Percentiles rank a stretch among this genome's conserved stretches.
These are phyloP conservation scores for Neofusicoccum laricinum DNA, from an alignment of 2,329 filamentous ascomycete genomes.

Conservation along the genomic window DNA sequence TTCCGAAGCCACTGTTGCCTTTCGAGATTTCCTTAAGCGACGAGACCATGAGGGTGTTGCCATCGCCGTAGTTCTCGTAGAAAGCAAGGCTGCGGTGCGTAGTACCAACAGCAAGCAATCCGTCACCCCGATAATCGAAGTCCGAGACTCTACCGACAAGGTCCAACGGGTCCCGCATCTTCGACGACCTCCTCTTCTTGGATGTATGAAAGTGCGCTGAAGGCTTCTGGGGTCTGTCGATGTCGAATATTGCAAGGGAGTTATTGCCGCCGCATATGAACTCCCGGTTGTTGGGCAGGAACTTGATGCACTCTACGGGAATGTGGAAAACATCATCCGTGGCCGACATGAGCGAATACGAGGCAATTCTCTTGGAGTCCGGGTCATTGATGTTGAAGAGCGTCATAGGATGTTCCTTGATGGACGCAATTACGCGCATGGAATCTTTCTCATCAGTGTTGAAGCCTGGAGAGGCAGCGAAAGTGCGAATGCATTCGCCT, in stretches of 20 bases:
- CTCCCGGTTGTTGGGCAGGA: conserved; percentile 44
- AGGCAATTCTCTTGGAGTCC: conserved; percentile 38
- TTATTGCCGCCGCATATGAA: conserved; percentile 59
- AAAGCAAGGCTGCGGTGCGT: conserved; percentile 55
- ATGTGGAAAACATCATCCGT: neutral
- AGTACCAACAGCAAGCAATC: conserved; percentile 56
- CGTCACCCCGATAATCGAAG: conserved; percentile 46
- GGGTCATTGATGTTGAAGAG: conserved; percentile 45
- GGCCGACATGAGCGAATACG: conserved; percentile 53
- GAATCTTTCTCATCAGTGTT: conserved; percentile 49
- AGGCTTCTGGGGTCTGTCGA: conserved; percentile 36
- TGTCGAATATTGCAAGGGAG: conserved; percentile 55
- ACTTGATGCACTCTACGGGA: conserved; percentile 40
- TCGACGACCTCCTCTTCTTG: conserved; percentile 28
- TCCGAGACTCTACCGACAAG: conserved; percentile 50
- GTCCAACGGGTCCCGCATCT: conserved; percentile 49
- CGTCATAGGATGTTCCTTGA: conserved; percentile 54
- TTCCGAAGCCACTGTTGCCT: conserved; percentile 34
- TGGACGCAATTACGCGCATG: conserved; percentile 51
- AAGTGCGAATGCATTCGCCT: conserved; percentile 52
- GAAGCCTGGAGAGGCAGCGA: conserved; percentile 55
- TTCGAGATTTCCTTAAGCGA: neutral
- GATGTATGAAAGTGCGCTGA: conserved; percentile 40
- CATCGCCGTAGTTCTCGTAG: conserved; percentile 50
- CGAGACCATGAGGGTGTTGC: conserved; percentile 42